A percentile compares a stretch with the other conserved stretches of the same genome.
Conservation (phyloP, 2,329 filamentous ascomycete genomes). For the Fusarium xyrophilum region DNA sequence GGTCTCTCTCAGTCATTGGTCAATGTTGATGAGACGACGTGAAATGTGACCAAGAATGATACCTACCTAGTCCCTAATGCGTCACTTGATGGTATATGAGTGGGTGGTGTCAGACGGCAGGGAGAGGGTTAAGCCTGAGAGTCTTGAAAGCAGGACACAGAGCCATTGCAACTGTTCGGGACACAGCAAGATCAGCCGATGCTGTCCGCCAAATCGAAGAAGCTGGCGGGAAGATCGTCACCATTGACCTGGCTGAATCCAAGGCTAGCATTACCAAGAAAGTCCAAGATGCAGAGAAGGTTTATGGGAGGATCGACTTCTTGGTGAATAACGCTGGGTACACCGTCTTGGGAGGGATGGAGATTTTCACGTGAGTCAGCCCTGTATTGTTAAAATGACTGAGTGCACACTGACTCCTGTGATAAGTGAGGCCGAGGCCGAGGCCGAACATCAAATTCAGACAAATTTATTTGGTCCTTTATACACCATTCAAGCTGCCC, state of each 20-base stretch:
- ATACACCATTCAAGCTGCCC: slow-evolving; percentile 54
- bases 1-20: not conserved
- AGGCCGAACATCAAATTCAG: slow-evolving; percentile 52
- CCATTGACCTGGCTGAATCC: slow-evolving; percentile 42
- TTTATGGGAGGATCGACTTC: slow-evolving; percentile 52
- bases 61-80: not conserved
- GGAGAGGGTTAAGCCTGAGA: slow-evolving; percentile 4
- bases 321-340: slow-evolving; percentile 61
- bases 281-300: slow-evolving; percentile 38
- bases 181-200: slow-evolving; percentile 16
- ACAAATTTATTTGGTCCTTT: slow-evolving; percentile 59
- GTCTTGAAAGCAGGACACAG: slow-evolving; percentile 30
- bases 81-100: not conserved
- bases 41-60: not conserved
- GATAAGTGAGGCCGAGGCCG: slow-evolving; percentile 47
- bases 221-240: slow-evolving; percentile 40
- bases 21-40: too few relatives aligned
- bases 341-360: slow-evolving; percentile 36
- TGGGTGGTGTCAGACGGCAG: too few relatives aligned
- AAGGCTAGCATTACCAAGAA: slow-evolving; percentile 36
- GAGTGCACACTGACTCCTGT: not conserved
- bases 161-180: slow-evolving; percentile 33
- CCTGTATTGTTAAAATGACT: not conserved
- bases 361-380: slow-evolving; percentile 39
- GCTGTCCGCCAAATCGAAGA: slow-evolving; percentile 30